A percentile compares a stretch with the other conserved stretches of the same genome.
These are phyloP conservation scores for Penicillium sumatraense DNA, from an alignment of 2,329 filamentous ascomycete species.

Conservation along the genomic window DNA sequence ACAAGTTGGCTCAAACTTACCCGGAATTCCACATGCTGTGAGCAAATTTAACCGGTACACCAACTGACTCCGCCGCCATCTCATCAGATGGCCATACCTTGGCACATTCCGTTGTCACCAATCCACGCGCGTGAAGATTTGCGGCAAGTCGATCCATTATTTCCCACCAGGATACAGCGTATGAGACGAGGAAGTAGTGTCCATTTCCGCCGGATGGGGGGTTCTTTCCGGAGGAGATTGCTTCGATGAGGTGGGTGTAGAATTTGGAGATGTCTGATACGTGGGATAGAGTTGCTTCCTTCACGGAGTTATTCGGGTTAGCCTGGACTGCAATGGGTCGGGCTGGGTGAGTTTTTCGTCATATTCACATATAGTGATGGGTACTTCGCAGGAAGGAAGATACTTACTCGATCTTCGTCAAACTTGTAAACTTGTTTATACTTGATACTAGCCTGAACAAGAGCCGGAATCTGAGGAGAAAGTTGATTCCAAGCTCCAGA, in stretches of 20 bases:
- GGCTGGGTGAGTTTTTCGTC: too few species aligned
- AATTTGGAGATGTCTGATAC: constrained; percentile 11
- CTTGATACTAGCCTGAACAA: constrained; percentile 4
- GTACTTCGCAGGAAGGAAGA: background rate
- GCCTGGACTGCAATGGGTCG: too few species aligned
- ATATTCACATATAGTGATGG: background rate
- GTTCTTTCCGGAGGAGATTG: constrained; percentile 1
- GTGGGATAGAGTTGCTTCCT: constrained; percentile 5
- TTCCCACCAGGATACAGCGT: constrained; percentile 6
- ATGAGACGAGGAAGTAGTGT: constrained; percentile 7
- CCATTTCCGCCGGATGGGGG: background rate
- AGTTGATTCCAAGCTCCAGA: constrained; percentile 11
- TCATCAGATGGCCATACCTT: background rate
- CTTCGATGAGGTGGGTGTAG: constrained; percentile 5
- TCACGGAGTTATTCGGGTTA: background rate
- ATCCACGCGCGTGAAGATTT: background rate
- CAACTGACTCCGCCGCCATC: background rate
- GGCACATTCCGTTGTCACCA: background rate
- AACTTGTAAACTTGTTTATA: constrained; percentile 11
- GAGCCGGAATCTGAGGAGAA: constrained; percentile 10
- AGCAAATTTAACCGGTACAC: background rate
- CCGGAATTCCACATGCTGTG: background rate
- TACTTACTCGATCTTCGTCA: constrained; percentile 1
- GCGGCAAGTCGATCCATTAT: constrained; percentile 5
- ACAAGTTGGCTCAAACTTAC: background rate